These are phyloP conservation scores for Phytophthora meadii DNA, from an alignment of 352 stramenopile species.

Conservation along the genomic window DNA sequence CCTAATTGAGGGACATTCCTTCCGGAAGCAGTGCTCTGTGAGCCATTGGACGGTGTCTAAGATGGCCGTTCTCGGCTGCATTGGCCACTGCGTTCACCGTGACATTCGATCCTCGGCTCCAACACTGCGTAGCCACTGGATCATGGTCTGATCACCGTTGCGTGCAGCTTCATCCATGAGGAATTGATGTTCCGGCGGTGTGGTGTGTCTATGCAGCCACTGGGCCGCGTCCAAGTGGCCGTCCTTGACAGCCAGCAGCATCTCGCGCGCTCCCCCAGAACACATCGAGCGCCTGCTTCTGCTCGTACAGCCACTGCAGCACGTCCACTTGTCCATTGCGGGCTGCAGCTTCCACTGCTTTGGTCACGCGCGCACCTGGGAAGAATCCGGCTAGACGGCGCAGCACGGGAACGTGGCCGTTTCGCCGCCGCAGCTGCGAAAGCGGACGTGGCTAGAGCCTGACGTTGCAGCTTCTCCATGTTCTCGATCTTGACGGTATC, in stretches of 20 bases:
- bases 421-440: slow-evolving; percentile 17
- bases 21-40: slow-evolving; percentile 33
- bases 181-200: slow-evolving; percentile 34
- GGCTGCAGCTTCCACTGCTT: slow-evolving; percentile 42
- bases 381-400: slow-evolving; percentile 29
- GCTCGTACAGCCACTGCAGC: slow-evolving; percentile 41
- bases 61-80: slow-evolving; percentile 45
- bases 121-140: slow-evolving; percentile 48
- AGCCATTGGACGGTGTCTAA: slow-evolving; percentile 52
- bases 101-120: slow-evolving; percentile 32
- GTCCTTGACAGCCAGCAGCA: slow-evolving; percentile 37
- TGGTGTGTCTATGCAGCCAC: slow-evolving; percentile 46
- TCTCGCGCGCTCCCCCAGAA: slow-evolving; percentile 39
- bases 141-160: slow-evolving; percentile 44
- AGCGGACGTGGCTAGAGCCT: slow-evolving; percentile 27
- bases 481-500: neutral
- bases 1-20: slow-evolving; percentile 34
- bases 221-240: slow-evolving; percentile 44
- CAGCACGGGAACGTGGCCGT: slow-evolving; percentile 35
- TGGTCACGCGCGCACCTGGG: slow-evolving; percentile 31
- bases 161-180: slow-evolving; percentile 43
- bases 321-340: slow-evolving; percentile 32
- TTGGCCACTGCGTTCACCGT: slow-evolving; percentile 45
- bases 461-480: slow-evolving; percentile 20
- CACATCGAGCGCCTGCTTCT: slow-evolving; percentile 25